phyloP scores from a whole-genome alignment of 2,329 filamentous ascomycete genomes.

The Scedosporium boydii region DNA sequence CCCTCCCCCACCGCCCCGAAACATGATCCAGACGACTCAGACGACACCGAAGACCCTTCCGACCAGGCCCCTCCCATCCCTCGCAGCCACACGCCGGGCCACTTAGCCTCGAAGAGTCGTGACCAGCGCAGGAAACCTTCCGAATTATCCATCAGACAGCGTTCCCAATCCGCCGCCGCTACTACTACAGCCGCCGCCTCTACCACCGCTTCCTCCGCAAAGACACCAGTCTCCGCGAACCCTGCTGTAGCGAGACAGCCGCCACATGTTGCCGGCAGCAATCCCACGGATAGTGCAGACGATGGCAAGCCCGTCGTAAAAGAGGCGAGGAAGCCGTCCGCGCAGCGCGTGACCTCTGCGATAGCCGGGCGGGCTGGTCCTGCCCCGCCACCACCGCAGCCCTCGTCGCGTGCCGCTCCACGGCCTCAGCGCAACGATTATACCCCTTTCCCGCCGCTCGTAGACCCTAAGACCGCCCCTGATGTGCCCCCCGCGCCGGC shows the following conservation, averaged over 20 bases:
- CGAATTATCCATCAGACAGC: conserved; percentile 43
- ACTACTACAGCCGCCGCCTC: conserved; percentile 12
- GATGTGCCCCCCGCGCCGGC: conserved; percentile 55
- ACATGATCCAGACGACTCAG: conserved; percentile 21
- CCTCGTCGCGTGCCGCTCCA: conserved; percentile 9
- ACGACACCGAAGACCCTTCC: conserved; percentile 24
- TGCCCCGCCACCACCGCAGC: conserved; percentile 10
- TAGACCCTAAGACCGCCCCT: conserved; percentile 44
- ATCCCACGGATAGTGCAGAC: conserved; percentile 12
- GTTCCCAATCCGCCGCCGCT: conserved; percentile 39
- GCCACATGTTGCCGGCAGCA: conserved; percentile 13
- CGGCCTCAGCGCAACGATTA: conserved; percentile 29
- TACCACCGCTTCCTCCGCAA: conserved; percentile 15
- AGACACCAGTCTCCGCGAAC: conserved; percentile 9
- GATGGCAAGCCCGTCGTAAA: conserved; percentile 17
- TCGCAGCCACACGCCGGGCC: conserved; percentile 53
- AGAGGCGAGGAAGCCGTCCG: conserved; percentile 27
- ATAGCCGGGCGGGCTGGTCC: conserved; percentile 26
- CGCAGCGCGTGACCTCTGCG: conserved; percentile 44
- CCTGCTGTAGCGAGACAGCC: conserved; percentile 13
- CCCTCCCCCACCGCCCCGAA: conserved; percentile 23
- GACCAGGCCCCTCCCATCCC: conserved; percentile 28
- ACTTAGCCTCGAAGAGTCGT: conserved; percentile 49
- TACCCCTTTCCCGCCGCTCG: conserved; percentile 45
- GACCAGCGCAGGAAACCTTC: conserved; percentile 39